These are phyloP conservation scores for Phaeomoniella chlamydospora DNA, from an alignment of 2,329 filamentous ascomycete genomes.

Conservation along the genomic window DNA sequence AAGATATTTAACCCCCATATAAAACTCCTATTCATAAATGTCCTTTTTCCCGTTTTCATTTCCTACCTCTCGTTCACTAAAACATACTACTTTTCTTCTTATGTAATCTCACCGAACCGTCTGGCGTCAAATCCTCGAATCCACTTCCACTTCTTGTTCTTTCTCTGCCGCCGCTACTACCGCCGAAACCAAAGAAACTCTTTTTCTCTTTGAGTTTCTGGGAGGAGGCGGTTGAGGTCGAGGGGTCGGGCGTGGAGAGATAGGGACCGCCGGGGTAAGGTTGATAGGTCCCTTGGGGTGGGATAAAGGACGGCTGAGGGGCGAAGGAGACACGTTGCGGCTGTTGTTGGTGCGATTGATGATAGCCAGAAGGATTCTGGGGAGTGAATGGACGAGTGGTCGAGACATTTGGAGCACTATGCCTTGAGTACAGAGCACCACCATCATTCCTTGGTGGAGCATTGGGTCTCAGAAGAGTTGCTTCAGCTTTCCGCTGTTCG, in stretches of 20 bases:
- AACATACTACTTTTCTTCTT: background rate
- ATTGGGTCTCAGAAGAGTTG: slow-evolving; percentile 3
- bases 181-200: background rate
- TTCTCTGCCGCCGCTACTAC: background rate
- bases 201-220: background rate
- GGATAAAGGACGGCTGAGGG: background rate
- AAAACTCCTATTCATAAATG: background rate
- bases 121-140: background rate
- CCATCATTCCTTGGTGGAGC: too few species aligned
- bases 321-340: background rate
- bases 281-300: background rate
- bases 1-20: too few species aligned
- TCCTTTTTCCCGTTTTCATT: background rate
- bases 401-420: background rate
- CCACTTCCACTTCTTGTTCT: background rate
- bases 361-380: background rate
- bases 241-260: background rate
- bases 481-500: slow-evolving; percentile 7
- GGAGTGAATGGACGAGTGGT: background rate
- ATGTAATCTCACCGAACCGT: background rate
- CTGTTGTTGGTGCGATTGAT: background rate
- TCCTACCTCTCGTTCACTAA: background rate
- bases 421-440: too few species aligned
- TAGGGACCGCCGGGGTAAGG: background rate
- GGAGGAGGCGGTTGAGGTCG: background rate